phyloP scores from a whole-genome alignment of 2,329 filamentous ascomycete species.

The Apiospora marii region DNA sequence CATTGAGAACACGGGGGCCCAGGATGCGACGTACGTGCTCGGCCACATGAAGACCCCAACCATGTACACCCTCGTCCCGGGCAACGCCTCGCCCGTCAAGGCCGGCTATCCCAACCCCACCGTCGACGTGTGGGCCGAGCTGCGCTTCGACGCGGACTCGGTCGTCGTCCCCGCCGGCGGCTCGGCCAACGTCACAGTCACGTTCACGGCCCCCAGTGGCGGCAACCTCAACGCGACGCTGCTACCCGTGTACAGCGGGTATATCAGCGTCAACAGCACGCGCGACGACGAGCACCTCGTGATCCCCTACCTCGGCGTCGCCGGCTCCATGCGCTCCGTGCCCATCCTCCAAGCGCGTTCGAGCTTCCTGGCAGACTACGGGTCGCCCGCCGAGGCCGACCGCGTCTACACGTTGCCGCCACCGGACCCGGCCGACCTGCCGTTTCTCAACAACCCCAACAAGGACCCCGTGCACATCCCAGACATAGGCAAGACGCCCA shows the following conservation, averaged over 20 bases:
- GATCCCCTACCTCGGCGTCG: constrained; percentile 52
- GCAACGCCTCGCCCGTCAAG: neutral
- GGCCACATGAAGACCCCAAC: constrained; percentile 46
- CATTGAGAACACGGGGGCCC: constrained; percentile 49
- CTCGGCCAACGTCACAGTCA: constrained; percentile 32
- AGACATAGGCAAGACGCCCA: constrained; percentile 23
- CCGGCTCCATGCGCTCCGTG: constrained; percentile 39
- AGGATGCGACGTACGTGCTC: constrained; percentile 48
- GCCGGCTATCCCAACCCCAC: neutral
- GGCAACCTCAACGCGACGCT: constrained; percentile 42
- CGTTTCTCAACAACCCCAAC: neutral
- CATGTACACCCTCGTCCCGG: constrained; percentile 44
- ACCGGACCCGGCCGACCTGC: constrained; percentile 26
- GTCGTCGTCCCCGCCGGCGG: constrained; percentile 34
- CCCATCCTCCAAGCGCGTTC: constrained; percentile 24
- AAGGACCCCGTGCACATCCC: neutral
- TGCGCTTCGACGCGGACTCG: constrained; percentile 31
- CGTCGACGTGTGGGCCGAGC: constrained; percentile 24
- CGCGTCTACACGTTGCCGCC: constrained; percentile 36
- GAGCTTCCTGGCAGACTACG: constrained; percentile 26
- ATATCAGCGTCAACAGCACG: constrained; percentile 49
- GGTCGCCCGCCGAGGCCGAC: constrained; percentile 31
- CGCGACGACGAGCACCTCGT: constrained; percentile 47
- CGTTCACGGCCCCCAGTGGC: constrained; percentile 34
- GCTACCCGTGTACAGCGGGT: constrained; percentile 53